Percentiles rank a stretch among this genome's conserved stretches.
Conservation (phyloP, 176 grass and related monocot genomes). For the Bothriochloa decipiens region DNA sequence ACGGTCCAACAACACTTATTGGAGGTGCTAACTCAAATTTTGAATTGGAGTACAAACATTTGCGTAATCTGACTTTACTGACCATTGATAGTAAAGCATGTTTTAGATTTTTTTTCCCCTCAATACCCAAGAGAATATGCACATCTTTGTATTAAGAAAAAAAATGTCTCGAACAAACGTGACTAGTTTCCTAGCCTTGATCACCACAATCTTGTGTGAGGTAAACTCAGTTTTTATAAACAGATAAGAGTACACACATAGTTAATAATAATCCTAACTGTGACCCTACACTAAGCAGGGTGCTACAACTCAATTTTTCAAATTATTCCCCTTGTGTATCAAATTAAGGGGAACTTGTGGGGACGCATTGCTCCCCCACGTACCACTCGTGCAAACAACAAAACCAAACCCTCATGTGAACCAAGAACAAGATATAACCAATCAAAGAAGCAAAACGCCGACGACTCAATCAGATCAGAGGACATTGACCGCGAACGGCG, state of each 20-base stretch:
- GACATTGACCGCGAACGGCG: slow-evolving; percentile 79
- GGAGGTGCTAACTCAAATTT: too few species aligned
- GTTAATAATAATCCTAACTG: background rate
- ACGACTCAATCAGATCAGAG: slow-evolving; percentile 39
- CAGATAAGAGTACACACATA: background rate
- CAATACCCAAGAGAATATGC: too few species aligned
- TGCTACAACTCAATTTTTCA: background rate
- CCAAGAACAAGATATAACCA: background rate
- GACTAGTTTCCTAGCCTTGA: too few species aligned
- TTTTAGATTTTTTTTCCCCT: too few species aligned
- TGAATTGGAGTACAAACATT: too few species aligned
- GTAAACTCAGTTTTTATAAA: background rate
- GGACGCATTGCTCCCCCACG: background rate
- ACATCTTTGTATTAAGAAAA: too few species aligned
- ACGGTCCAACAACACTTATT: too few species aligned
- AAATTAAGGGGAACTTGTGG: background rate
- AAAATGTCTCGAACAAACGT: too few species aligned
- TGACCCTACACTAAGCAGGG: background rate
- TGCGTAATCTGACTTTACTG: too few species aligned
- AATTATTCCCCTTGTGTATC: slow-evolving; percentile 1
- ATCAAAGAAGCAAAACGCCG: background rate
- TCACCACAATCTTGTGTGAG: too few species aligned
- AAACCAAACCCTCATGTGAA: background rate
- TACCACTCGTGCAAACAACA: background rate
- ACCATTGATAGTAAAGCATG: too few species aligned